Evolutionary conservation across 805 yeast genomes (phyloP), one percentile per base, ranked within the genome.

Genomic region (Saccharomycopsis sp.): DNA sequence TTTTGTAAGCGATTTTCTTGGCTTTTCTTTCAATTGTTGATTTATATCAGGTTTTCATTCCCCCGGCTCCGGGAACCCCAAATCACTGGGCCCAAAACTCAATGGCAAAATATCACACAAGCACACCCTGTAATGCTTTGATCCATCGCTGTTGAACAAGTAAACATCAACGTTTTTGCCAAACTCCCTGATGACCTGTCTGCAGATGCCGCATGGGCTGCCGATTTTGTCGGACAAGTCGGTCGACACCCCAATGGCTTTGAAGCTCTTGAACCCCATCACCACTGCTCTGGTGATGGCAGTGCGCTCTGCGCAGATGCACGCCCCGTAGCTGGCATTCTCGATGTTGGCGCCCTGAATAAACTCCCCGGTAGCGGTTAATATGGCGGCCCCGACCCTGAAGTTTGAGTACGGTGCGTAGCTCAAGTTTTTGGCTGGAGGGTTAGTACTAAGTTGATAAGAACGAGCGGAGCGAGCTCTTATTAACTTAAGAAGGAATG

Each of bases 161-260:
- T 70, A 74, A 2, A 89, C 60, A 0, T 83, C 81, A 20, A 75
- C 54, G 5, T 69, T 64, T 5, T 57, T 53, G 0, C 77, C 73
- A 58, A 88, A 89, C 58, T 89, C 98, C 29, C 95, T 67, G 23
- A 89, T 75, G 41, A 81, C 73, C 59, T 89, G 98, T 40, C 98
- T 68, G 54, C 98, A 89, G 27, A 92, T 79, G 3, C 98, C 98
- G 58, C 98, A 89, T 0, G 98, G 98, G 7, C 88, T 67, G 8
- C 82, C 77, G 22, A 78, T 71, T 6, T 61, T 59, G 2, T 69
- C 69, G 1, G 55, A 53, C 33, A 69, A 51, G 53, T 80, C 88
- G 17, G 83, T 70, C 3, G 82, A 64, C 7, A 85, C 72, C 3
- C 80, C 94, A 42, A 85, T 62, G 1, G 82, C 84, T 44, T 61